These are phyloP conservation scores for Entomortierella parvispora DNA, from an alignment of 192 early-diverging fungal genomes.

Conservation along the genomic window DNA sequence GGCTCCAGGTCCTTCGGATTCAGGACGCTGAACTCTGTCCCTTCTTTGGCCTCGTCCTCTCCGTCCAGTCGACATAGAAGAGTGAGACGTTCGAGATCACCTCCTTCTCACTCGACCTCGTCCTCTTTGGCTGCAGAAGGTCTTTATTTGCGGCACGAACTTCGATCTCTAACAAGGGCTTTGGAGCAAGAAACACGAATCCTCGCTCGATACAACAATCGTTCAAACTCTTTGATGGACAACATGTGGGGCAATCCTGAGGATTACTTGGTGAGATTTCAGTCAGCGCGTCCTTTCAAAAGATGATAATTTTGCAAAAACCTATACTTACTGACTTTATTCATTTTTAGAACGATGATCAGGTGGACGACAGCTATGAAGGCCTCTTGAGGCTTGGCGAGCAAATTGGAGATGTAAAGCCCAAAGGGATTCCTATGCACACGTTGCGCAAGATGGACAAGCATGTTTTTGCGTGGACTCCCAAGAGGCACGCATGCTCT, in stretches of 20 bases:
- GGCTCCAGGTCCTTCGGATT: too few relatives aligned
- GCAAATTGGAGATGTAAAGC: conserved; percentile 46
- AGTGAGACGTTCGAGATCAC: conserved; percentile 11
- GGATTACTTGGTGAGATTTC: conserved; percentile 19
- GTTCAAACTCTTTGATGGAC: background rate
- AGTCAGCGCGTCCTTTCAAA: background rate
- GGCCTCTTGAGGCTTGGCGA: conserved; percentile 36
- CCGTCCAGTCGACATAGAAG: background rate
- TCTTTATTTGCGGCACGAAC: background rate
- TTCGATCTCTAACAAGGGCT: background rate
- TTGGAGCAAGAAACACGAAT: background rate
- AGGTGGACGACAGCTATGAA: conserved; percentile 50
- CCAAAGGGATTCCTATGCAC: conserved; percentile 27
- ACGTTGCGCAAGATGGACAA: conserved; percentile 7
- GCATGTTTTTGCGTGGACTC: conserved; percentile 8
- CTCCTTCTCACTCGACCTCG: background rate
- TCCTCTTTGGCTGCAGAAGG: background rate
- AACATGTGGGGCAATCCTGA: conserved; percentile 25
- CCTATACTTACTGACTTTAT: background rate
- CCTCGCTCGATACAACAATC: background rate
- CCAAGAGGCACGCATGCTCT: too few relatives aligned
- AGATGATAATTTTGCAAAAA: background rate
- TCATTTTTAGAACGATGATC: conserved; percentile 41
- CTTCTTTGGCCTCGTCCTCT: too few relatives aligned
- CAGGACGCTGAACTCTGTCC: too few relatives aligned